phyloP scores from a whole-genome alignment of 139 green algal genomes.

The Micractinium sp. region DNA sequence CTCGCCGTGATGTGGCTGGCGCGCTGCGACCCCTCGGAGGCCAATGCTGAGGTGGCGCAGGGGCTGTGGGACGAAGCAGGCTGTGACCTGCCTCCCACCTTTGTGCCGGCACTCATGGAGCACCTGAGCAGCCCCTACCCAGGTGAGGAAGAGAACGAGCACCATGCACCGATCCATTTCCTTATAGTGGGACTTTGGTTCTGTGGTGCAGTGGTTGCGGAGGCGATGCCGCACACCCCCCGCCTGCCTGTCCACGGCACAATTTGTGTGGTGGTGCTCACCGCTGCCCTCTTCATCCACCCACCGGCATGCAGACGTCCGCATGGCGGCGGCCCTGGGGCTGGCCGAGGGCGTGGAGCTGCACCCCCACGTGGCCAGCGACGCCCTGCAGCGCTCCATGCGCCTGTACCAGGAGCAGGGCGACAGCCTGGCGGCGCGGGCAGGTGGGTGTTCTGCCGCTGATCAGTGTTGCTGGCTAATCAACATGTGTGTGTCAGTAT shows the following conservation, averaged over 20 bases:
- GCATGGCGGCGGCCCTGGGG: conserved; percentile 47
- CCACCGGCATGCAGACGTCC: conserved; percentile 62
- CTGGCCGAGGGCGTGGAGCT: conserved; percentile 50
- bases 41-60: conserved; percentile 62
- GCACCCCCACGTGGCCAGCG: conserved; percentile 32
- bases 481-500: too few species aligned
- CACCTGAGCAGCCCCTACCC: conserved; percentile 44
- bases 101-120: conserved; percentile 35
- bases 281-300: too few species aligned
- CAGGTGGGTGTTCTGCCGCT: neutral
- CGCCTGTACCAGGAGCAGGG: neutral
- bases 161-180: too few species aligned
- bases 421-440: conserved; percentile 15
- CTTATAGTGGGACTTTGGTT: too few species aligned
- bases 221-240: neutral
- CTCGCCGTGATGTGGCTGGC: conserved; percentile 68
- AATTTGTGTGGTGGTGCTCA: too few species aligned
- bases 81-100: conserved; percentile 27
- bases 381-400: conserved; percentile 51
- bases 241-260: too few species aligned
- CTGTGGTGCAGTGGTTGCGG: neutral
- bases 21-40: conserved; percentile 58
- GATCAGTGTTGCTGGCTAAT: neutral
- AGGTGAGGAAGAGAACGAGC: neutral
- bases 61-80: conserved; percentile 60